phyloP scores from a whole-genome alignment of 2,329 filamentous ascomycete genomes.

The Hirsutella minnesotensis region DNA sequence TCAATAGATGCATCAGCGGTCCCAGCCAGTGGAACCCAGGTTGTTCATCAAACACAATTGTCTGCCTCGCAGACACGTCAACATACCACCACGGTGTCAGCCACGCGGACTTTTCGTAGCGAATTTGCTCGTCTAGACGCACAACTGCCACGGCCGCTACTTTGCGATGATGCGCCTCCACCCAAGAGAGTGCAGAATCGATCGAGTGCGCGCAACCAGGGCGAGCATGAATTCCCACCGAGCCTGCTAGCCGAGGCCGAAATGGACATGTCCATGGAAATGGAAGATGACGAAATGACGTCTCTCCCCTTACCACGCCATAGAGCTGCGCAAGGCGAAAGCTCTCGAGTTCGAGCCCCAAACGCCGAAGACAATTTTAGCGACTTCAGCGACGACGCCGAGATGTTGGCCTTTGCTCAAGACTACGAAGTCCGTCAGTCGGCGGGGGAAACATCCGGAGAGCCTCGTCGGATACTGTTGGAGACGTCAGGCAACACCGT shows the following conservation, averaged over 20 bases:
- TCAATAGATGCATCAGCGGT: slow-evolving; percentile 19
- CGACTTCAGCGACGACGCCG: slow-evolving; percentile 38
- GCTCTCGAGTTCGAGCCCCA: slow-evolving; percentile 5
- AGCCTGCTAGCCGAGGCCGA: slow-evolving; percentile 3
- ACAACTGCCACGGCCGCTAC: slow-evolving; percentile 10
- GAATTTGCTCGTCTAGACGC: slow-evolving; percentile 14
- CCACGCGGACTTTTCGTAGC: slow-evolving; percentile 8
- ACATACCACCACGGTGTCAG: slow-evolving; percentile 12
- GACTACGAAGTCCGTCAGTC: slow-evolving; percentile 33
- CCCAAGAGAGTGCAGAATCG: slow-evolving; percentile 1
- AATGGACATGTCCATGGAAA: slow-evolving; percentile 17
- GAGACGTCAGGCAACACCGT: slow-evolving; percentile 37
- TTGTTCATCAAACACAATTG: slow-evolving; percentile 41
- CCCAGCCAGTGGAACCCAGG: slow-evolving; percentile 28
- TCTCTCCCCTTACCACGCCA: slow-evolving; percentile 4
- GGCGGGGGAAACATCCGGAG: slow-evolving; percentile 10
- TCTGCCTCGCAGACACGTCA: slow-evolving; percentile 12
- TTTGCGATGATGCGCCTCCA: slow-evolving; percentile 12
- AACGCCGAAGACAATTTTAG: slow-evolving; percentile 24
- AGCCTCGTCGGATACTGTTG: slow-evolving; percentile 26
- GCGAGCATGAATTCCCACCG: no score
- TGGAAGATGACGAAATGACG: slow-evolving; percentile 15
- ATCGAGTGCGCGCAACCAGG: not conserved
- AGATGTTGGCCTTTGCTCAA: slow-evolving; percentile 40
- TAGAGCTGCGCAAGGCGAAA: slow-evolving; percentile 4